Percentiles rank a stretch among this genome's conserved stretches.
Evolutionary conservation across 345 rosid species (phyloP).

Genomic region (Nasturtium officinale): DNA sequence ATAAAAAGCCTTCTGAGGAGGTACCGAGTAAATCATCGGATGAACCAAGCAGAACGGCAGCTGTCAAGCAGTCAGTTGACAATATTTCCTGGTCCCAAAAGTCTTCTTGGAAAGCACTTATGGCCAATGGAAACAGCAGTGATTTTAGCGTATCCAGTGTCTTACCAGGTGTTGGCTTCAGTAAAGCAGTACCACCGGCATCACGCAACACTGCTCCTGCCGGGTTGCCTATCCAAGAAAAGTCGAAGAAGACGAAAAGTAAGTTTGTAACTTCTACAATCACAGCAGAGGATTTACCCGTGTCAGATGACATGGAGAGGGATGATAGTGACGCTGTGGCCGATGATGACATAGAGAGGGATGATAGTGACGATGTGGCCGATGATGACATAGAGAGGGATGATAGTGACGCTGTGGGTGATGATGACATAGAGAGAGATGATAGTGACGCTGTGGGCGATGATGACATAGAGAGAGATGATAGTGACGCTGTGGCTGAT

Average conservation of each 20-base stretch:
- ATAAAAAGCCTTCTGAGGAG: slow-evolving; percentile 33
- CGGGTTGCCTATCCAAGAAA: slow-evolving; percentile 3
- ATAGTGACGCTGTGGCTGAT: not conserved
- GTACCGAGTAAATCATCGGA: slow-evolving; percentile 19
- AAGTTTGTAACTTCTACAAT: slow-evolving; percentile 30
- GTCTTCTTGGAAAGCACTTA: slow-evolving; percentile 76
- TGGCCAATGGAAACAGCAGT: slow-evolving; percentile 49
- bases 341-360: not conserved
- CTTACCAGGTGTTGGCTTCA: slow-evolving; percentile 41
- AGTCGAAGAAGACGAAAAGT: slow-evolving; percentile 32
- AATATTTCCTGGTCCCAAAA: slow-evolving; percentile 62
- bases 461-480: slow-evolving; percentile 19
- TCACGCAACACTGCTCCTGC: slow-evolving; percentile 17
- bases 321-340: not conserved
- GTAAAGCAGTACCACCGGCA: slow-evolving; percentile 37
- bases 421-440: not conserved
- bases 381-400: not conserved
- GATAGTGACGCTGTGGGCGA: not conserved
- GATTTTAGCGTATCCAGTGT: slow-evolving; percentile 53
- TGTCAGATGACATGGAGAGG: slow-evolving; percentile 31
- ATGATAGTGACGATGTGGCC: not conserved
- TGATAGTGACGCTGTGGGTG: not conserved
- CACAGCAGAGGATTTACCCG: slow-evolving; percentile 27
- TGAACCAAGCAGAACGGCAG: slow-evolving; percentile 32
- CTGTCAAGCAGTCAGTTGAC: slow-evolving; percentile 40